Evolutionary conservation across 2,329 filamentous ascomycete species (phyloP).

Genomic region (Eurotiales sp.): DNA sequence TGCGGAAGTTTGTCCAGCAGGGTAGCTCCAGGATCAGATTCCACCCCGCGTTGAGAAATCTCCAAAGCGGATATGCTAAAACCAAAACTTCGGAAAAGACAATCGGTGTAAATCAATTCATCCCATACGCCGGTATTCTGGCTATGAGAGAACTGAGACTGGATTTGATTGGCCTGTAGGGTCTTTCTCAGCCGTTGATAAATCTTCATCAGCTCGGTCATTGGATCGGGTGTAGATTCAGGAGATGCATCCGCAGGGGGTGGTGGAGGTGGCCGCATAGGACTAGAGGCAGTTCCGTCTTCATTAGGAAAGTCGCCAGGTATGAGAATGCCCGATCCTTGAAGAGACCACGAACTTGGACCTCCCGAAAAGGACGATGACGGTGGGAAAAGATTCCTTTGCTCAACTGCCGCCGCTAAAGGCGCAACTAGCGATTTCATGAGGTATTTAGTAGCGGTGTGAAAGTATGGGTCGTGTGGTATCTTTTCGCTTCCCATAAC

Average conservation of each 20-base stretch:
- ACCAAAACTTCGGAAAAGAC: constrained; percentile 56
- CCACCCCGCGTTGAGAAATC: constrained; percentile 84
- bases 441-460: constrained; percentile 51
- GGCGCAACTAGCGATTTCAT: constrained; percentile 49
- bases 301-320: constrained; percentile 39
- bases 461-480: constrained; percentile 39
- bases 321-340: constrained; percentile 29
- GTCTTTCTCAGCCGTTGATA: constrained; percentile 57
- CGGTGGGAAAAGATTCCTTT: constrained; percentile 20
- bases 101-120: constrained; percentile 47
- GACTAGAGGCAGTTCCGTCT: constrained; percentile 26
- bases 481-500: constrained; percentile 33
- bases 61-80: constrained; percentile 85
- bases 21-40: constrained; percentile 67
- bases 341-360: constrained; percentile 23
- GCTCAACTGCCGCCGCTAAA: constrained; percentile 41
- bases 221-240: constrained; percentile 29
- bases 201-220: constrained; percentile 50
- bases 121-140: constrained; percentile 39
- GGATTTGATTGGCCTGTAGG: constrained; percentile 49
- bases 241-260: constrained; percentile 10
- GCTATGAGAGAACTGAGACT: constrained; percentile 44
- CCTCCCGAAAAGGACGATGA: constrained; percentile 26
- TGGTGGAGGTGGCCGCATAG: constrained; percentile 26
- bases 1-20: constrained; percentile 81